These are phyloP conservation scores for Plantago coronopus DNA, from an alignment of 305 asterid genomes.

Conservation along the genomic window DNA sequence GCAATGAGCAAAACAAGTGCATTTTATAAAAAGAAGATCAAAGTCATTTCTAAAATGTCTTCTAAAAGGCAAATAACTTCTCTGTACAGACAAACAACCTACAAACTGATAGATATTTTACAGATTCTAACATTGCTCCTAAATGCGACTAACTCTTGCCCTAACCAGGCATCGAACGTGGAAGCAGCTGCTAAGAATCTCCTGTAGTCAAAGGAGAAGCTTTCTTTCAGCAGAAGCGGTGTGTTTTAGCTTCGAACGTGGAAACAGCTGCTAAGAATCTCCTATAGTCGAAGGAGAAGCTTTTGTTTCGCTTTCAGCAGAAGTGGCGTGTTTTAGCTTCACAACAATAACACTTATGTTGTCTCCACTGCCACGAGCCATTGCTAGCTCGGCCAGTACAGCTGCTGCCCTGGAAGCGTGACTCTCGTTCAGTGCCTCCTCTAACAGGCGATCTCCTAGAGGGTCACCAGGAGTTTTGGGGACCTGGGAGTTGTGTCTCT, in stretches of 20 bases:
- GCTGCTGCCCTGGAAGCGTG: constrained; percentile 38
- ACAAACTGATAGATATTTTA: neutral
- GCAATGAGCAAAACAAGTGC: neutral
- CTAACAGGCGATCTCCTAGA: too few species aligned
- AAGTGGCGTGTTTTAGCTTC: constrained; percentile 22
- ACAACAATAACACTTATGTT: constrained; percentile 54
- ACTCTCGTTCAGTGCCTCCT: neutral
- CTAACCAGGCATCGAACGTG: too few species aligned
- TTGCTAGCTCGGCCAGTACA: constrained; percentile 49
- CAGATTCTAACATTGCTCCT: constrained; percentile 7
- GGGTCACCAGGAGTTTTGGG: neutral
- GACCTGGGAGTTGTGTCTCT: constrained; percentile 5
- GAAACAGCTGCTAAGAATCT: neutral
- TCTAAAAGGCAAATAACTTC: neutral
- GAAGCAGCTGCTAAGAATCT: neutral
- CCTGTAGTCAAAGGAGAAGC: neutral
- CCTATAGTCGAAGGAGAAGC: neutral
- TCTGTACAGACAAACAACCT: constrained; percentile 3
- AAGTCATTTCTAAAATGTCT: neutral
- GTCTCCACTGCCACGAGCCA: constrained; percentile 58
- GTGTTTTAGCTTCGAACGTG: constrained; percentile 18
- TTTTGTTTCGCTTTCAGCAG: neutral
- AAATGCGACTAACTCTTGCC: neutral
- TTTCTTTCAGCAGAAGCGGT: neutral
- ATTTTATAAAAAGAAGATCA: neutral